Percentiles rank a stretch among this genome's conserved stretches.
Evolutionary conservation across 371 early-diverging fungal species (phyloP).

Genomic region (Polyrhizophydium stewartii): DNA sequence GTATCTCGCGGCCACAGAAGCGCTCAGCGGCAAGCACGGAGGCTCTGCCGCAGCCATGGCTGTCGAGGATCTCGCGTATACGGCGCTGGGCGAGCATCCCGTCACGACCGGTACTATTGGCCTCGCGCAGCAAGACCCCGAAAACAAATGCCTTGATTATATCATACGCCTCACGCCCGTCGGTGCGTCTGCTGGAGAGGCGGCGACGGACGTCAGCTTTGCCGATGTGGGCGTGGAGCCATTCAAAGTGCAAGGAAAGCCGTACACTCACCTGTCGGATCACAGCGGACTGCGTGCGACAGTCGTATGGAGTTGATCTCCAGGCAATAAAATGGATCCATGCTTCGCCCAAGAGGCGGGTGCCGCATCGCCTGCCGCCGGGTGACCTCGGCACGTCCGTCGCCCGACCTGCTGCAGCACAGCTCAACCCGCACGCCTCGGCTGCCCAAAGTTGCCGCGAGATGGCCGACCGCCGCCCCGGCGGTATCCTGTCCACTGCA

Average conservation of each 20-base stretch:
- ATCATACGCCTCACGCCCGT: conserved; percentile 44
- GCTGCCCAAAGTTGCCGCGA: too few relatives aligned
- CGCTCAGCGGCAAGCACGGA: conserved; percentile 53
- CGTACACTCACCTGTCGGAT: conserved; percentile 54
- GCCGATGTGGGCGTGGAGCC: conserved; percentile 19
- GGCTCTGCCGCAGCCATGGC: neutral
- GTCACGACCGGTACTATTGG: conserved; percentile 69
- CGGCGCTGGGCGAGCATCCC: conserved; percentile 63
- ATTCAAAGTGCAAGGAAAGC: conserved; percentile 25
- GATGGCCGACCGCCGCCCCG: too few relatives aligned
- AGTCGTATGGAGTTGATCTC: too few relatives aligned
- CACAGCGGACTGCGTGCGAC: conserved; percentile 36
- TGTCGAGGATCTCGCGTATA: conserved; percentile 51
- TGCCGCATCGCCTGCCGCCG: too few relatives aligned
- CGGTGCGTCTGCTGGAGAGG: neutral
- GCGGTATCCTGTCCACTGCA: too few relatives aligned
- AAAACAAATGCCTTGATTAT: conserved; percentile 74
- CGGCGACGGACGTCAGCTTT: too few relatives aligned
- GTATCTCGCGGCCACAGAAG: conserved; percentile 61
- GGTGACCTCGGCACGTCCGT: too few relatives aligned
- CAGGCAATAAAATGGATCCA: too few relatives aligned
- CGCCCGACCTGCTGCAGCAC: too few relatives aligned
- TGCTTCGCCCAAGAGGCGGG: too few relatives aligned
- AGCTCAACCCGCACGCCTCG: too few relatives aligned
- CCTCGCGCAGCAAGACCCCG: conserved; percentile 40